Conservation (phyloP, 2,329 filamentous ascomycete genomes). For the Hortaea werneckii region DNA sequence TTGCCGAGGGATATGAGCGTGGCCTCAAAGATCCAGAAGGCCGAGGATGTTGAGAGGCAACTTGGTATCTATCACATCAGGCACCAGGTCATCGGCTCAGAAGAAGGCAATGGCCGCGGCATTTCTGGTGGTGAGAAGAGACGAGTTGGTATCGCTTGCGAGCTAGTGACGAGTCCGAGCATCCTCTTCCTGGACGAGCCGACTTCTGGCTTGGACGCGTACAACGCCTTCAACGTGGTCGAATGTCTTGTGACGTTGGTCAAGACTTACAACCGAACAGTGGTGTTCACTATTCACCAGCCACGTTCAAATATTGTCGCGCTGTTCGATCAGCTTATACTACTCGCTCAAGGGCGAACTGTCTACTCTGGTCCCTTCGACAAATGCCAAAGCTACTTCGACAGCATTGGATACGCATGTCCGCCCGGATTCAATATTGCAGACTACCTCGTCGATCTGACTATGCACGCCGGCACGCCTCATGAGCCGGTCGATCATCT, state of each 20-base stretch:
- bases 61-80: slow-evolving; percentile 90
- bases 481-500: slow-evolving; percentile 46
- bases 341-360: slow-evolving; percentile 77
- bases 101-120: slow-evolving; percentile 85
- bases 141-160: slow-evolving; percentile 91
- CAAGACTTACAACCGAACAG: slow-evolving; percentile 92
- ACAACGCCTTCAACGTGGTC: slow-evolving; percentile 95
- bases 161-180: slow-evolving; percentile 91
- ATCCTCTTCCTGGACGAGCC: slow-evolving; percentile 96
- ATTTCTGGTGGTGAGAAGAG: slow-evolving; percentile 97
- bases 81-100: slow-evolving; percentile 89
- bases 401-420: slow-evolving; percentile 81
- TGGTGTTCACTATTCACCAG: slow-evolving; percentile 97
- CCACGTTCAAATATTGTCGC: slow-evolving; percentile 97
- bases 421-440: slow-evolving; percentile 98
- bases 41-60: slow-evolving; percentile 88
- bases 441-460: slow-evolving; percentile 92
- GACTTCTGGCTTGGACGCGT: slow-evolving; percentile 90
- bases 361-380: slow-evolving; percentile 90
- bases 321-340: slow-evolving; percentile 85
- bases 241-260: slow-evolving; percentile 91
- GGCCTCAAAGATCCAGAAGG: slow-evolving; percentile 78
- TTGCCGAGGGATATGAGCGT: slow-evolving; percentile 87
- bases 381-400: slow-evolving; percentile 85
- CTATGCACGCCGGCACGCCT: slow-evolving; percentile 76